These are phyloP conservation scores for Porcisia deanei DNA, from an alignment of 208 protist species.

Conservation along the genomic window DNA sequence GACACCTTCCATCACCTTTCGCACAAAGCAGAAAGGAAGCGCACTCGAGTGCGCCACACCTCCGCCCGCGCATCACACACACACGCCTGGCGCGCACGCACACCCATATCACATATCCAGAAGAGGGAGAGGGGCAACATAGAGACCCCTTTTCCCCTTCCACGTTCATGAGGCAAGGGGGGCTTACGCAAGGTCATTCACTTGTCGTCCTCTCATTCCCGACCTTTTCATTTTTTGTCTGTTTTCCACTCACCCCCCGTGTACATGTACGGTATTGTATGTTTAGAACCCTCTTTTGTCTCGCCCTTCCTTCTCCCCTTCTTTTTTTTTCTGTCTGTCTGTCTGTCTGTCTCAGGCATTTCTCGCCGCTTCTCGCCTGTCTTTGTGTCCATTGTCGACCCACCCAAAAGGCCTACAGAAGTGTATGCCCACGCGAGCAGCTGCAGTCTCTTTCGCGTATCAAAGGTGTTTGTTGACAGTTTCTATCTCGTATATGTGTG, in stretches of 20 bases:
- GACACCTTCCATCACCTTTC: background rate
- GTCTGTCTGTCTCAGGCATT: background rate
- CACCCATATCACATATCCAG: background rate
- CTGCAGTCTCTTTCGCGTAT: background rate
- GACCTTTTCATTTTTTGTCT: background rate
- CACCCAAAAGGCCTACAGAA: background rate
- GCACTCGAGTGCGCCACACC: background rate
- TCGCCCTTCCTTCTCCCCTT: background rate
- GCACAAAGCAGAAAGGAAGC: slow-evolving; percentile 1
- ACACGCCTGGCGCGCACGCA: no score
- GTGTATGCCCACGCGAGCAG: background rate
- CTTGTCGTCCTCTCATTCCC: background rate
- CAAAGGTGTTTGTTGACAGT: background rate
- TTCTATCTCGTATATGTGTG: background rate
- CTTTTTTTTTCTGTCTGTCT: background rate
- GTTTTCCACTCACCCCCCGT: background rate
- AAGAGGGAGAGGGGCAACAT: background rate
- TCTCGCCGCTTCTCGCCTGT: background rate
- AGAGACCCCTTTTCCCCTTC: background rate
- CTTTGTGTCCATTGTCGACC: background rate
- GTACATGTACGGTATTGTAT: slow-evolving; percentile 2
- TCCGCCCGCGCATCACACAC: background rate
- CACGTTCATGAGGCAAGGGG: background rate
- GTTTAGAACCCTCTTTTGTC: background rate
- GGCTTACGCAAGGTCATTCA: background rate